These are phyloP conservation scores for Phytophthora nicotianae DNA, from an alignment of 352 stramenopile genomes.

Conservation along the genomic window DNA sequence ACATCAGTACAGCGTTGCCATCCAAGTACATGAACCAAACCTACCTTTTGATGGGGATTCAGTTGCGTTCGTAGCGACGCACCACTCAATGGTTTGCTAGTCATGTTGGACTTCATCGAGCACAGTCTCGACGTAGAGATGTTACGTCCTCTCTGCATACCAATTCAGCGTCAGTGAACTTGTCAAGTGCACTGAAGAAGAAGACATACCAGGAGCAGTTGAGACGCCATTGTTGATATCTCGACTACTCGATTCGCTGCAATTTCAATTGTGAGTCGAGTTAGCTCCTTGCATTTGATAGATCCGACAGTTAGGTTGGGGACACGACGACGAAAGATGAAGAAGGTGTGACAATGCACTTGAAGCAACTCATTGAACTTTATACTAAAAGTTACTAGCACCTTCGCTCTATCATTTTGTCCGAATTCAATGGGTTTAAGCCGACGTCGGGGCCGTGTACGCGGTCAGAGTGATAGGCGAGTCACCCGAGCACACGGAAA, in stretches of 20 bases:
- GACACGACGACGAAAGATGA: conserved; percentile 13
- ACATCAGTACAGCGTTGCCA: neutral
- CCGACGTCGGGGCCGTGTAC: conserved; percentile 43
- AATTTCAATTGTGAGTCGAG: conserved; percentile 25
- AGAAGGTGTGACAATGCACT: no score
- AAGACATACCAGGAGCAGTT: conserved; percentile 29
- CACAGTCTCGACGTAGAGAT: conserved; percentile 7
- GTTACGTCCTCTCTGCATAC: conserved; percentile 16
- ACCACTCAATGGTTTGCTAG: neutral
- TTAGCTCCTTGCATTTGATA: neutral
- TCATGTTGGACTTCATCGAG: conserved; percentile 6
- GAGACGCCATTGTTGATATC: conserved; percentile 20
- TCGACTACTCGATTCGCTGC: neutral
- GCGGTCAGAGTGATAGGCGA: conserved; percentile 49
- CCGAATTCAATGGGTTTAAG: conserved; percentile 3
- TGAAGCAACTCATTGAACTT: conserved; percentile 13
- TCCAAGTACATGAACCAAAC: neutral
- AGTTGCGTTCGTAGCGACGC: conserved; percentile 10
- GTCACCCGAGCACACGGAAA: conserved; percentile 48
- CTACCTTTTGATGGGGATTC: conserved; percentile 25
- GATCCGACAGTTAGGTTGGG: conserved; percentile 21
- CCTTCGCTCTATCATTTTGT: neutral
- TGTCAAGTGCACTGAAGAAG: neutral
- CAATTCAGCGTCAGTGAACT: conserved; percentile 2
- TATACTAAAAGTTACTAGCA: conserved; percentile 20